Base-by-base conservation (phyloP, 768 basidiomycete species). In the Amyloporia xantha region DNA sequence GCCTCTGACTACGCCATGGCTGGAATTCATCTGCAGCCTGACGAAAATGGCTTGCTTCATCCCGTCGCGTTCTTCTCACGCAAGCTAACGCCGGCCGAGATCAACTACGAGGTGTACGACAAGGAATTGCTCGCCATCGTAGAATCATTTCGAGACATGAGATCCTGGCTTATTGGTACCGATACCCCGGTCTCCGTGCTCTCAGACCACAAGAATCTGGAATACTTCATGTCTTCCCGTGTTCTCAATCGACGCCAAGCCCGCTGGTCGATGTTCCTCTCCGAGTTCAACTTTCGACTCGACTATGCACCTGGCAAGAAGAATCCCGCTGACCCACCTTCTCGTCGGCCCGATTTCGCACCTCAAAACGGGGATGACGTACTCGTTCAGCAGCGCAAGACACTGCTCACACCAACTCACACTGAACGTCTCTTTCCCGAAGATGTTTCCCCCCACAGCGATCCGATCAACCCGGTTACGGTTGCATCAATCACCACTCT, bases 41-140 rank as follows among this genome's bases (percentile, higher is more conserved):
- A 47, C 13, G 35, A 42, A 4, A 47, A 59, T 6, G 50, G 48
- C 12, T 20, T 51, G 4, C 70, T 64, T 59, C 60, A 62, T 2
- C 73, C 75, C 0, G 54, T 76, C 15, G 71, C 65, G 0, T 78
- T 67, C 50, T 52, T 59, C 3, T 75, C 70, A 0, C 61, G 64
- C 4, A 54, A 60, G 5, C 47, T 74, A 0, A 57, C 41, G 0
- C 43, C 48, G 0, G 61, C 68, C 0, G 71, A 79, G 56, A 43
- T 59, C 2, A 77, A 78, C 54, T 79, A 79, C 54, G 62, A 71
- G 17, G 65, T 67, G 27, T 62, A 72, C 47, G 66, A 81, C 54
- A 68, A 68, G 49, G 78, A 82, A 57, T 47, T 79, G 0, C 64
- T 78, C 2, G 72, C 75, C 0, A 73, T 79, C 23, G 64, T 78